Percentiles rank a stretch among this genome's conserved stretches.
phyloP scores from a whole-genome alignment of 2,329 filamentous ascomycete genomes.

The Ophiostoma novo-ulmi region DNA sequence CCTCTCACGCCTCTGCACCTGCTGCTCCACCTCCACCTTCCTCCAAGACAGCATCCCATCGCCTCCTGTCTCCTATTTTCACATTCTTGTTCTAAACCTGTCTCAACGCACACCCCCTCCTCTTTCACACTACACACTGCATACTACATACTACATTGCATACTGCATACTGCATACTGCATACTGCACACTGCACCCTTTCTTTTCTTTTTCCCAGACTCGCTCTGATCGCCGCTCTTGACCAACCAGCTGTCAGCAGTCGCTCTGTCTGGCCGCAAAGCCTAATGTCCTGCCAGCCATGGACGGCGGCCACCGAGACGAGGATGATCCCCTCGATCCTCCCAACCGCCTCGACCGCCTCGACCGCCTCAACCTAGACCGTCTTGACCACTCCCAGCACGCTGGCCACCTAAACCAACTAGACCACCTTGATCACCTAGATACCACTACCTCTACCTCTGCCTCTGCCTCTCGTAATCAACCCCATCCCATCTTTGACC shows the following conservation, averaged over 20 bases:
- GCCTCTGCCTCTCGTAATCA: slow-evolving; percentile 16
- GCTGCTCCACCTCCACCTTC: neutral
- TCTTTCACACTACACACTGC: neutral
- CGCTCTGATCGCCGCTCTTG: neutral
- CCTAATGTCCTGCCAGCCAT: slow-evolving; percentile 42
- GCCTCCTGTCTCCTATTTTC: slow-evolving; percentile 13
- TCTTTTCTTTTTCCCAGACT: neutral
- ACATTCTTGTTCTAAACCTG: slow-evolving; percentile 16
- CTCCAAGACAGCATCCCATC: slow-evolving; percentile 10
- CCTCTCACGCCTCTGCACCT: neutral
- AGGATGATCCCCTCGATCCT: slow-evolving; percentile 36
- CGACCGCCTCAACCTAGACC: slow-evolving; percentile 32
- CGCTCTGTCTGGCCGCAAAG: slow-evolving; percentile 23
- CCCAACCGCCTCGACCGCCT: slow-evolving; percentile 29
- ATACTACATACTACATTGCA: neutral
- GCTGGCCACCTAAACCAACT: slow-evolving; percentile 21
- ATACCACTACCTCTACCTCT: neutral
- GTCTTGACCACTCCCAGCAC: slow-evolving; percentile 24
- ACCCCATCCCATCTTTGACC: slow-evolving; percentile 14
- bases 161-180: too few relatives aligned
- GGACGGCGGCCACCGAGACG: slow-evolving; percentile 45
- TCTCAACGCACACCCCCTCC: slow-evolving; percentile 14
- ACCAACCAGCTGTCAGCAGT: slow-evolving; percentile 21
- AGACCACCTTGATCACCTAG: slow-evolving; percentile 29
- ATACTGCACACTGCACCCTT: neutral